Conservation (phyloP, 768 basidiomycete species). For the Clitopilus hobsonii region DNA sequence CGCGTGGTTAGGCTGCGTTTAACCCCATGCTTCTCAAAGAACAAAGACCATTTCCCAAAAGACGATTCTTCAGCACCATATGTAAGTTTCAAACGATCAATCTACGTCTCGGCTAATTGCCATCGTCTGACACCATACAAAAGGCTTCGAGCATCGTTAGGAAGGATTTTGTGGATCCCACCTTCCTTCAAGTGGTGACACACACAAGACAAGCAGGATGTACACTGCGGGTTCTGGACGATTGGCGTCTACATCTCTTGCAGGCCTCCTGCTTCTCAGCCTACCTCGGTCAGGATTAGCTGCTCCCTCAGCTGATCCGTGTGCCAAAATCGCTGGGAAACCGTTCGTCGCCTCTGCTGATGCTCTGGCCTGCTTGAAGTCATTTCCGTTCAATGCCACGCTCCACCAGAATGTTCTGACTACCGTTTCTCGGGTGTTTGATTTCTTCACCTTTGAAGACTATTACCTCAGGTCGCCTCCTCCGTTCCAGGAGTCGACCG, state of each 20-base stretch:
- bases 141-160: not conserved
- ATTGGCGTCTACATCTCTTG: not conserved
- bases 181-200: not conserved
- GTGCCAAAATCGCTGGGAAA: conserved; percentile 34
- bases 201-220: not conserved
- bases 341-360: conserved; percentile 45
- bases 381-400: conserved; percentile 55
- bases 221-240: not conserved
- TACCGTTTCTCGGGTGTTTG: conserved; percentile 41
- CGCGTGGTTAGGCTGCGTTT: not conserved
- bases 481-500: conserved; percentile 53
- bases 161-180: not conserved
- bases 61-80: not conserved
- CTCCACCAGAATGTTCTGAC: conserved; percentile 48
- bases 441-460: conserved; percentile 52
- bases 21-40: not conserved
- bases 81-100: not conserved
- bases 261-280: conserved; percentile 6
- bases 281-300: conserved; percentile 9
- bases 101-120: not conserved
- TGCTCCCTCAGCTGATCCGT: conserved; percentile 30
- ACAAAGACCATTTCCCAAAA: not conserved
- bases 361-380: conserved; percentile 53
- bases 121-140: not conserved
- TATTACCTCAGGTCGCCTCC: conserved; percentile 45